A percentile compares a stretch with the other conserved stretches of the same genome.
Conservation (phyloP, 2,329 filamentous ascomycete species). For the Aspergillus unguis region DNA sequence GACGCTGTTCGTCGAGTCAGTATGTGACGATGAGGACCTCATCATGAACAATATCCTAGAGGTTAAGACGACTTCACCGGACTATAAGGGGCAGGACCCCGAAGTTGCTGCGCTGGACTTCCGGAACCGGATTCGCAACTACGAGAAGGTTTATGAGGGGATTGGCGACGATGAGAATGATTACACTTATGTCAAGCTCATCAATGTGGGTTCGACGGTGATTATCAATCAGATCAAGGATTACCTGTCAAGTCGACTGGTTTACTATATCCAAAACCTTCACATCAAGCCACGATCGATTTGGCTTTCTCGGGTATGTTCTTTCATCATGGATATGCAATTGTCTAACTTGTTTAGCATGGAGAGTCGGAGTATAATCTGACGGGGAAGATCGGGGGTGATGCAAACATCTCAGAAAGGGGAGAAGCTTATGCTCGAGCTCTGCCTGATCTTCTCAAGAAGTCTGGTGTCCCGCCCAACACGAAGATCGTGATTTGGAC, state of each 20-base stretch:
- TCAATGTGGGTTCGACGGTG: constrained; percentile 91
- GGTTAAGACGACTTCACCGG: constrained; percentile 93
- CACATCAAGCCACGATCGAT: constrained; percentile 96
- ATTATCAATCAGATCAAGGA: constrained; percentile 98
- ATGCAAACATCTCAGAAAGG: constrained; percentile 79
- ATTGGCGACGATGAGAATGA: constrained; percentile 85
- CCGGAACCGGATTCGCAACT: constrained; percentile 89
- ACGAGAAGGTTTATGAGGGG: constrained; percentile 94
- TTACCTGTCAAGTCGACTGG: constrained; percentile 91
- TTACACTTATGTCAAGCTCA: constrained; percentile 94
- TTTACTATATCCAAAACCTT: constrained; percentile 98
- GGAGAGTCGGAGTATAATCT: constrained; percentile 94
- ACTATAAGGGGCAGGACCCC: constrained; percentile 91
- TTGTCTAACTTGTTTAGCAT: constrained; percentile 57
- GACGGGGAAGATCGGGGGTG: constrained; percentile 85
- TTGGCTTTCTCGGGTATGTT: constrained; percentile 83
- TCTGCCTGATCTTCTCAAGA: constrained; percentile 76
- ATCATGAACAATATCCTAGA: constrained; percentile 99
- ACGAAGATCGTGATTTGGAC: constrained; percentile 70
- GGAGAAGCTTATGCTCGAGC: constrained; percentile 84
- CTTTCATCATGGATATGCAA: not conserved
- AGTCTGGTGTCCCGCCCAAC: constrained; percentile 73
- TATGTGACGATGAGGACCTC: constrained; percentile 90
- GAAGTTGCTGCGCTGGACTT: constrained; percentile 89
- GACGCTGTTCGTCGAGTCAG: constrained; percentile 93